Evolutionary conservation across 2,329 filamentous ascomycete genomes (phyloP), one percentile per base, ranked within the genome.

Genomic region (Diaporthe vaccinii): DNA sequence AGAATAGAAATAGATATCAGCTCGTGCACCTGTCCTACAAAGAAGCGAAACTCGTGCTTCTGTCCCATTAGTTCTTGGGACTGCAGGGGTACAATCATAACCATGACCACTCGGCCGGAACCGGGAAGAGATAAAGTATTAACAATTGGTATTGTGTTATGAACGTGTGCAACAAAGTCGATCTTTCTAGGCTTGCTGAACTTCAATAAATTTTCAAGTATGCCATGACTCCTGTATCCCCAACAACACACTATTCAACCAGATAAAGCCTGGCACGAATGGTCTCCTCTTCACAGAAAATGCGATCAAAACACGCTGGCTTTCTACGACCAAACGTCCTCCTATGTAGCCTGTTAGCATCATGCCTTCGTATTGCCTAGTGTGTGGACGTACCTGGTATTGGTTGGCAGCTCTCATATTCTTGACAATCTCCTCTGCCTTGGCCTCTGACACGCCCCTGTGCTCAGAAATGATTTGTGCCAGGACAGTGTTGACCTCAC

Each of bases 391-490:
- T 90, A 93, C 97, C 90, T 99, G 97, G 88, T 99, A 99, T 85
- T 97, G 95, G 85, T 98, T 98, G 78, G 93, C 92, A 79, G 94
- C 93, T 82, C 97, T 93, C 96, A 99, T 98, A 80, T 93, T 93
- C 91, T 98, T 99, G 76, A 99, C 95, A 81, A 98, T 93, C 82
- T 98, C 96, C 86, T 99, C 97, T 20, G 92, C 97, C 89, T 98
- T 98, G 78, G 93, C 88, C 81, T 96, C 93, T 2, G 95, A 89
- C 75, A 98, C 89, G 69, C 93, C 93, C 72, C 97, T 91, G 84
- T 98, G 91, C 82, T 96, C 92, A 36, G 95, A 89, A 79, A 99
- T 93, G 81, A 98, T 97, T 83, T 97, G 93, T 36, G 90, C 93
- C 58, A 99, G 89, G n/a, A 95, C 91, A 34, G 93, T 89, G 83